phyloP scores from a whole-genome alignment of 768 basidiomycete genomes.

The Multifurca ochricompacta region DNA sequence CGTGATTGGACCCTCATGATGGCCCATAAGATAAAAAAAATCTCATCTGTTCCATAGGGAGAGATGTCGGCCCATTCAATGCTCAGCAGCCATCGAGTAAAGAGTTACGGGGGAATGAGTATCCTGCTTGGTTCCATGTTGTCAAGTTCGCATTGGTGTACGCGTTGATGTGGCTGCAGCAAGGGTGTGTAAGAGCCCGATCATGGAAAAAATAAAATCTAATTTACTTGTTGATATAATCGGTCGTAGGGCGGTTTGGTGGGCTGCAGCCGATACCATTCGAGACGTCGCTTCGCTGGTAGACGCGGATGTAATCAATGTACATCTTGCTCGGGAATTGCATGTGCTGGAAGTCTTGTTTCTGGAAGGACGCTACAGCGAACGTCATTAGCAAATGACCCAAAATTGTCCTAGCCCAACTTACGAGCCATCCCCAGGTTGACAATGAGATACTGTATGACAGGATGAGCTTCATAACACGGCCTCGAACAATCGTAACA shows the following conservation, averaged over 20 bases:
- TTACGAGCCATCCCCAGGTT: slow-evolving; percentile 74
- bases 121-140: slow-evolving; percentile 73
- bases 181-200: background rate
- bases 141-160: slow-evolving; percentile 81
- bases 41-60: background rate
- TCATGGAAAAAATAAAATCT: background rate
- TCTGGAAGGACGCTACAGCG: slow-evolving; percentile 54
- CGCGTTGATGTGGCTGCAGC: slow-evolving; percentile 38
- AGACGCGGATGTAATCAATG: slow-evolving; percentile 86
- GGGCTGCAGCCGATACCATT: slow-evolving; percentile 78
- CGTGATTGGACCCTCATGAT: background rate
- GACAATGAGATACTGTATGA: slow-evolving; percentile 66
- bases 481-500: slow-evolving; percentile 13
- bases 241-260: slow-evolving; percentile 60
- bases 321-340: slow-evolving; percentile 74
- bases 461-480: slow-evolving; percentile 5
- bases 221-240: slow-evolving; percentile 64
- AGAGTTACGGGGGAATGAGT: slow-evolving; percentile 66
- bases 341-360: slow-evolving; percentile 61
- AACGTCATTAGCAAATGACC: background rate
- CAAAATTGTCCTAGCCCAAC: slow-evolving; percentile 19
- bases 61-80: background rate
- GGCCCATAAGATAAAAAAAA: slow-evolving; percentile 3
- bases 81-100: slow-evolving; percentile 10
- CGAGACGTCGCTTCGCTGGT: slow-evolving; percentile 67